Evolutionary conservation across 129 eudicot genomes (phyloP).

Genomic region (Saposhnikovia divaricata): DNA sequence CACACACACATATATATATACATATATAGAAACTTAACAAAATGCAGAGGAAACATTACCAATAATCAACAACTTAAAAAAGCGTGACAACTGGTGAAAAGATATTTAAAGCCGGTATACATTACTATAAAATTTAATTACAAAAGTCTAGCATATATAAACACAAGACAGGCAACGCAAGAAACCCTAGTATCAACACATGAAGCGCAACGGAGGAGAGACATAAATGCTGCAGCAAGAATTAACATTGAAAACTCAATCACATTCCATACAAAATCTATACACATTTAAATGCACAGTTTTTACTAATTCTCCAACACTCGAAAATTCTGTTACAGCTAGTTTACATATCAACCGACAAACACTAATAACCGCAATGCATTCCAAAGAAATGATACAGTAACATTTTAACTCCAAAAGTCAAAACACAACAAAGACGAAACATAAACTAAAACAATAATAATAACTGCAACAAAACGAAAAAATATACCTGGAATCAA

Average conservation of each 20-base stretch:
- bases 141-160: too few relatives aligned
- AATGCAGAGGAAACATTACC: not conserved
- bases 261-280: too few relatives aligned
- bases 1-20: too few relatives aligned
- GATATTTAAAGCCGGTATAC: not conserved
- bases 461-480: not conserved
- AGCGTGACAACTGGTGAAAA: not conserved
- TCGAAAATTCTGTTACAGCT: not conserved
- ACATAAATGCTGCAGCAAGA: not conserved
- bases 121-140: too few relatives aligned
- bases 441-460: not conserved
- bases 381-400: not conserved
- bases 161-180: too few relatives aligned
- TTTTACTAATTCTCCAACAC: not conserved
- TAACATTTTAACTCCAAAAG: not conserved
- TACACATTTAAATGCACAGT: too few relatives aligned
- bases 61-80: not conserved
- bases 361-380: too few relatives aligned
- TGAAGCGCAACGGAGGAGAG: too few relatives aligned
- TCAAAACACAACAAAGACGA: not conserved
- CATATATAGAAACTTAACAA: not conserved
- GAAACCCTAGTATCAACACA: too few relatives aligned
- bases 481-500: slow-evolving; percentile 57
- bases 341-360: not conserved
- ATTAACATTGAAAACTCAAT: too few relatives aligned